Percentiles rank a stretch among this genome's conserved stretches.
Evolutionary conservation across 192 early-diverging fungal genomes (phyloP).

Genomic region (Backusella sp.): DNA sequence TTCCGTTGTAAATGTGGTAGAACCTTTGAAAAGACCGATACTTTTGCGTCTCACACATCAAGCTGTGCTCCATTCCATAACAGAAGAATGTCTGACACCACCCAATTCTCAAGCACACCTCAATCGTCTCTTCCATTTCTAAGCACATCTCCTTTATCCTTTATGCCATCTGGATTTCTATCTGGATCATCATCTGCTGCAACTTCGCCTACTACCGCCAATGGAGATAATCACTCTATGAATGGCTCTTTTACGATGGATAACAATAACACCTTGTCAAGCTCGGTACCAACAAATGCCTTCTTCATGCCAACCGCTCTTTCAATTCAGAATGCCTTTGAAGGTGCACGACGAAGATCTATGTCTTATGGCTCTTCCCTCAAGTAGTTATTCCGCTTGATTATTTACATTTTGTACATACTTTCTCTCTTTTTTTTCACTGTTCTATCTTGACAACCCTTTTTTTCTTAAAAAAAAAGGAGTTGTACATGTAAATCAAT

Average conservation of each 20-base stretch:
- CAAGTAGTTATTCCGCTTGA: not conserved
- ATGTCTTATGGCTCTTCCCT: conserved; percentile 32
- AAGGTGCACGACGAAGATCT: conserved; percentile 37
- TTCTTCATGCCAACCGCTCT: conserved; percentile 37
- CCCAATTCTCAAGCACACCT: conserved; percentile 6
- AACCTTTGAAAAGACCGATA: conserved; percentile 42
- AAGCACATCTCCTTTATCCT: conserved; percentile 15
- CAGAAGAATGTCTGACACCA: conserved; percentile 28
- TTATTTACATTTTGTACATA: conserved; percentile 8
- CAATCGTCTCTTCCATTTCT: conserved; percentile 5
- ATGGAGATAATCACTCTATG: not conserved
- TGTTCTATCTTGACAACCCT: not conserved
- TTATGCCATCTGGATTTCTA: conserved; percentile 10
- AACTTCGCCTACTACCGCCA: conserved; percentile 6
- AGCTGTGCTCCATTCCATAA: conserved; percentile 39
- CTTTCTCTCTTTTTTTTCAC: not conserved
- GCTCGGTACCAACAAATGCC: conserved; percentile 2
- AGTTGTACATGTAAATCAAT: not conserved
- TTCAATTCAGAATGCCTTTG: conserved; percentile 37
- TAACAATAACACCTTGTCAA: not conserved
- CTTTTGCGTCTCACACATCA: conserved; percentile 38
- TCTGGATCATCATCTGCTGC: conserved; percentile 16
- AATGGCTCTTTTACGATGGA: conserved; percentile 5
- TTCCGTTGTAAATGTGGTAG: conserved; percentile 44
- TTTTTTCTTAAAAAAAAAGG: not conserved